phyloP scores from a whole-genome alignment of 129 eudicot species.

The Artemisia tridentata region DNA sequence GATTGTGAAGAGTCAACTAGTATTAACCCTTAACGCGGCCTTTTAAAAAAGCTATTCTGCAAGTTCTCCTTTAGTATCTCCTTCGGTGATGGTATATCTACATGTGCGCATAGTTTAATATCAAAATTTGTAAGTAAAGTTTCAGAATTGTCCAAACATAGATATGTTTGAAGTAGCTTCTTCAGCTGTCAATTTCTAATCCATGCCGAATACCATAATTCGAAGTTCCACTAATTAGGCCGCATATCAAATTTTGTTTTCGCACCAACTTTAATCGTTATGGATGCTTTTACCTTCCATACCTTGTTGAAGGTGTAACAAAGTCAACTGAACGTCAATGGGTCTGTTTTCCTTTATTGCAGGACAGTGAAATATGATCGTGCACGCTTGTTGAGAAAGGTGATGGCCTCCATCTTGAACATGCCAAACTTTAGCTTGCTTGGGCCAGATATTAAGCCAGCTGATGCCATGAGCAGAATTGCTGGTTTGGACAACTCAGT shows the following conservation, averaged over 20 bases:
- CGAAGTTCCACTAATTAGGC: neutral
- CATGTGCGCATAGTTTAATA: neutral
- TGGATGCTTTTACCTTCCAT: slow-evolving; percentile 7
- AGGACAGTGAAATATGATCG: slow-evolving; percentile 87
- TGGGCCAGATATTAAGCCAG: slow-evolving; percentile 88
- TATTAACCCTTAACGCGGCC: too few species aligned
- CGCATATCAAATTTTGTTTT: neutral
- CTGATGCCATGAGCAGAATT: slow-evolving; percentile 84
- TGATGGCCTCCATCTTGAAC: slow-evolving; percentile 87
- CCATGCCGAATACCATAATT: slow-evolving; percentile 6
- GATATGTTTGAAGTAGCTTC: too few species aligned
- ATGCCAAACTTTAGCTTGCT: slow-evolving; percentile 96
- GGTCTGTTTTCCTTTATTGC: slow-evolving; percentile 18
- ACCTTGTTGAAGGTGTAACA: slow-evolving; percentile 17
- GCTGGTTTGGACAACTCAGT: slow-evolving; percentile 69
- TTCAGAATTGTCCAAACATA: neutral
- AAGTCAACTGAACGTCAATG: neutral
- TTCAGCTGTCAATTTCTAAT: slow-evolving; percentile 2
- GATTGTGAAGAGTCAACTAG: neutral
- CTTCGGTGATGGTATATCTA: neutral
- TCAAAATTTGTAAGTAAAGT: neutral
- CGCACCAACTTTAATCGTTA: neutral
- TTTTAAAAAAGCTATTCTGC: neutral
- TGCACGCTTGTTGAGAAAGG: slow-evolving; percentile 72
- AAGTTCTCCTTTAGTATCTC: neutral